phyloP scores from a whole-genome alignment of 352 stramenopile species.

The Pythium pyrilobum region DNA sequence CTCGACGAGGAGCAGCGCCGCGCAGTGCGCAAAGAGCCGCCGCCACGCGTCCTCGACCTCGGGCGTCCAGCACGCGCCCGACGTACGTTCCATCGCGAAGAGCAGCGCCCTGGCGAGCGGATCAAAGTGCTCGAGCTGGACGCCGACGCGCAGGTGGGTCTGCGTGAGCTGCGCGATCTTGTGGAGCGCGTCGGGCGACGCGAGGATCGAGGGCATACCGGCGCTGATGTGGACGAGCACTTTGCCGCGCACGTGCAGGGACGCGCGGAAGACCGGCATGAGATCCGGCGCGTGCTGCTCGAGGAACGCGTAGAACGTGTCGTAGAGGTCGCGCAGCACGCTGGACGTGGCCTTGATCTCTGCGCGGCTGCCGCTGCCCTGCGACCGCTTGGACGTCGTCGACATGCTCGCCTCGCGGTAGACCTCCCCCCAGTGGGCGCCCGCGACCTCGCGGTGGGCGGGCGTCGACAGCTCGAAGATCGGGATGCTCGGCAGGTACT shows the following conservation, averaged over 20 bases:
- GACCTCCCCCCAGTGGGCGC: conserved; percentile 27
- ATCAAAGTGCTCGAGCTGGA: conserved; percentile 88
- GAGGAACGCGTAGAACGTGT: conserved; percentile 40
- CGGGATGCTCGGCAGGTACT: conserved; percentile 27
- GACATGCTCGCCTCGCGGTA: conserved; percentile 23
- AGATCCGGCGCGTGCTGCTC: conserved; percentile 33
- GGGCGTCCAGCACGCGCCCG: conserved; percentile 28
- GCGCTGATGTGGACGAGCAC: conserved; percentile 86
- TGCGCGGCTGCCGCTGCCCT: conserved; percentile 7
- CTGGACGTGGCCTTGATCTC: conserved; percentile 17
- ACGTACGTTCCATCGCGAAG: conserved; percentile 55
- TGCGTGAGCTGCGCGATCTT: conserved; percentile 60
- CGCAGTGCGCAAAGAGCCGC: conserved; percentile 32
- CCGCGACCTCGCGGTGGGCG: conserved; percentile 23
- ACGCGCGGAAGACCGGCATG: conserved; percentile 37
- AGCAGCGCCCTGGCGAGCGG: conserved; percentile 83
- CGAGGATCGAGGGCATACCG: conserved; percentile 35
- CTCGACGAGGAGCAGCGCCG: conserved; percentile 27
- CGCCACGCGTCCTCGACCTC: conserved; percentile 38
- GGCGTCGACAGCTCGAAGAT: conserved; percentile 30
- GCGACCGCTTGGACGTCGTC: conserved; percentile 9
- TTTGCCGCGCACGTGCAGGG: conserved; percentile 71
- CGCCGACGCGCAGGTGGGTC: conserved; percentile 72
- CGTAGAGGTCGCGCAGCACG: conserved; percentile 32
- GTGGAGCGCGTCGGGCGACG: conserved; percentile 43